These are phyloP conservation scores for Priceomyces fermenticarens DNA, from an alignment of 805 yeast species.

Conservation along the genomic window DNA sequence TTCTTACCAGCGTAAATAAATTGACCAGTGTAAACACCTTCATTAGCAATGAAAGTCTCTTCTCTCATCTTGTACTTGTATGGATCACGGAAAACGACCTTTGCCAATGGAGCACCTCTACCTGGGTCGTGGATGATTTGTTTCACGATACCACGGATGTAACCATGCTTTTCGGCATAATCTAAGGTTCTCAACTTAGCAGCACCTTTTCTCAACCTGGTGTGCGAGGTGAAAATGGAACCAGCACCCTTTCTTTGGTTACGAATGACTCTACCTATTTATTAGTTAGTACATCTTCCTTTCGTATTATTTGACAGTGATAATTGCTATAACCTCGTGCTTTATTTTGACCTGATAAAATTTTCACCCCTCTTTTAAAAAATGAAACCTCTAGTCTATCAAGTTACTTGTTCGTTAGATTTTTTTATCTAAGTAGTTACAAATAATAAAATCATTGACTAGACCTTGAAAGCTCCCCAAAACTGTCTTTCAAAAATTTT, in stretches of 20 bases:
- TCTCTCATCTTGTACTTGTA: constrained; percentile 97
- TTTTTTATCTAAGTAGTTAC: no score
- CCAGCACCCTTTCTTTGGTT: constrained; percentile 99
- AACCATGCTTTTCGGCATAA: constrained; percentile 99
- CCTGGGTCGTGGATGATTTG: constrained; percentile 99
- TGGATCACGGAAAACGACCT: constrained; percentile 99
- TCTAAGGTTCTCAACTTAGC: constrained; percentile 99
- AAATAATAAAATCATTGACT: no score
- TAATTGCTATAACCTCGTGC: no score
- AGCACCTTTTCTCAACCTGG: constrained; percentile 99
- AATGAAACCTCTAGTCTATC: no score
- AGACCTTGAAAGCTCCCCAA: no score
- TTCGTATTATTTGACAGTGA: no score
- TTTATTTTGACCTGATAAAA: no score
- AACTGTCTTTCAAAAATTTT: no score
- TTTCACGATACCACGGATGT: constrained; percentile 99
- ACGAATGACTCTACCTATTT: constrained; percentile 97
- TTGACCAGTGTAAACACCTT: constrained; percentile 99
- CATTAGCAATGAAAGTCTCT: constrained; percentile 98
- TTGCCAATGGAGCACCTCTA: constrained; percentile 99
- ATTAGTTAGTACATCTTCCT: constrained; percentile 7
- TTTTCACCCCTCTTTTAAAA: no score
- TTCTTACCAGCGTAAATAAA: constrained; percentile 98
- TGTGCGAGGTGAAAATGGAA: constrained; percentile 98
- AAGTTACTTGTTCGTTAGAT: no score